Base-by-base conservation (phyloP, 1,284 basidiomycete species). In the Pseudozyma pruni region DNA sequence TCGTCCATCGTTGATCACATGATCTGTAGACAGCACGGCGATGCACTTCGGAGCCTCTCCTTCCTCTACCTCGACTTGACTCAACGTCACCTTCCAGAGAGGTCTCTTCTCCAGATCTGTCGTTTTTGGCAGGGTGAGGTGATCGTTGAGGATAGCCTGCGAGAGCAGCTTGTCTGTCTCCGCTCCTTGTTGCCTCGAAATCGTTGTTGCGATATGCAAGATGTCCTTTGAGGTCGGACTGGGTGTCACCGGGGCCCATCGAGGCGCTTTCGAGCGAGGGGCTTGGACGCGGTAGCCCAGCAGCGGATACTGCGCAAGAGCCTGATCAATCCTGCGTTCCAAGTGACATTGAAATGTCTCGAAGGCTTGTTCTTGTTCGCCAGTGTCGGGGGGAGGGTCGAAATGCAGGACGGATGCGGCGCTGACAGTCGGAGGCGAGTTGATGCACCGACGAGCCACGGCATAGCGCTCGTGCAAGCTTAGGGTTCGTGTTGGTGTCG, bases 381-480 rank as follows among this genome's bases (percentile, higher is more conserved):
- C 8, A n/a, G 31, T 17, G 9, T 23, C 31, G 14, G 20, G 13
- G 3, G 29, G 19, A 11, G 42, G 14, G 2, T 46, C 37, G 38
- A 66, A 58, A 9, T 45, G 37, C 9, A 68, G 37, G 17, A 68
- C 19, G 16, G 64, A 57, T 8, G 57, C 64, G 8, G 37, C 53
- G 7, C 45, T 29, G 20, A 68, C 49, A 13, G 52, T 32, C 14
- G 64, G 47, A 6, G 53, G n/a, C 19, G 56, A 56, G 27, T 45
- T 19, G 32, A 68, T 25, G 40, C 38, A 48, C n/a, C 58, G 33
- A 5, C 57, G 43, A 4, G 64, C 43, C 14, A 61, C 53, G 5
- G 25, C 38, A 42, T 59, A 61, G 19, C 64, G 42, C 39, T 68
- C 64, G 41, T 68, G 64, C 32, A 68, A 29, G 39, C 64, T 19